phyloP scores from a whole-genome alignment of 2,329 filamentous ascomycete species.

The Sporothrix pallida region DNA sequence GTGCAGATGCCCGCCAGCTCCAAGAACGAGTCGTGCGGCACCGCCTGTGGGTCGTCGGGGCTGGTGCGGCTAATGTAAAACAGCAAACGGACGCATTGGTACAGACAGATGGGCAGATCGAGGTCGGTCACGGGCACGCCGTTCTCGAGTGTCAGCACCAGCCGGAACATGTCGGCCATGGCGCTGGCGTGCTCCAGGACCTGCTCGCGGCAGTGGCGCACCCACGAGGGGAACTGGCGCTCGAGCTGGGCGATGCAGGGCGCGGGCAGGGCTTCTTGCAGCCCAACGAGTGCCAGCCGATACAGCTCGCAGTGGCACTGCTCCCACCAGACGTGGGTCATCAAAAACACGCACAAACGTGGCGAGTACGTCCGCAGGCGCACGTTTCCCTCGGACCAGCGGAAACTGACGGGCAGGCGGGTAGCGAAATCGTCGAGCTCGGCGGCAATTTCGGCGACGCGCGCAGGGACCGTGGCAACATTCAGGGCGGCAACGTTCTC shows the following conservation, averaged over 20 bases:
- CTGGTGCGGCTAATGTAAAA: conserved; percentile 57
- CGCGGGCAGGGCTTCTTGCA: conserved; percentile 58
- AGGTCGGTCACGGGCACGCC: conserved; percentile 59
- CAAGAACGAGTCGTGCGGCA: conserved; percentile 52
- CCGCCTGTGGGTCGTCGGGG: conserved; percentile 48
- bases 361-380: conserved; percentile 63
- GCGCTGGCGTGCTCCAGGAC: conserved; percentile 61
- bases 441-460: conserved; percentile 55
- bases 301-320: conserved; percentile 65
- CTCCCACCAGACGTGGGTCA: conserved; percentile 66
- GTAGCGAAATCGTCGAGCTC: conserved; percentile 58
- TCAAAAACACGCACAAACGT: conserved; percentile 62
- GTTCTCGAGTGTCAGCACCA: conserved; percentile 57
- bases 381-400: conserved; percentile 63
- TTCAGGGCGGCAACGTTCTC: not conserved
- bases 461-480: conserved; percentile 46
- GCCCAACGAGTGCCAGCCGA: conserved; percentile 57
- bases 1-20: conserved; percentile 60
- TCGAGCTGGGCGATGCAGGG: conserved; percentile 52
- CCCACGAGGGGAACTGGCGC: conserved; percentile 50
- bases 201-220: conserved; percentile 55
- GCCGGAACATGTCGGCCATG: conserved; percentile 61
- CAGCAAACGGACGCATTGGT: conserved; percentile 60
- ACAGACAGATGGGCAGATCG: conserved; percentile 61
- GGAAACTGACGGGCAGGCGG: conserved; percentile 60